Evolutionary conservation across 2,329 filamentous ascomycete species (phyloP), one percentile per base, ranked within the genome.

Genomic region (Colletotrichum brevisporum): DNA sequence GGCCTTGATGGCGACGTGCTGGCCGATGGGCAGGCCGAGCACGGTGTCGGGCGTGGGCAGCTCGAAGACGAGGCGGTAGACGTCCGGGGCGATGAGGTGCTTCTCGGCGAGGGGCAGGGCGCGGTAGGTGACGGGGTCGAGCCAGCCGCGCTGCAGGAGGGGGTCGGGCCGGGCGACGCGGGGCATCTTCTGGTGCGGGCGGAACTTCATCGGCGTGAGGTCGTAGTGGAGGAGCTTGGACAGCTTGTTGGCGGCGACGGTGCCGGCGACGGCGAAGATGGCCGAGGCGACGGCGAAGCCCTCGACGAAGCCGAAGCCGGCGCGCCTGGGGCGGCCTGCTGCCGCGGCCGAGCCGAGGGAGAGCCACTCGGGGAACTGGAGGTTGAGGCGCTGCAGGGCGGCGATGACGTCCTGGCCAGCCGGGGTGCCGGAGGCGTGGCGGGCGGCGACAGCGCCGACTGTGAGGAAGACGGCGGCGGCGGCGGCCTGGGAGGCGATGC

Each of bases 21-120:
- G 87, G 6, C 88, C 87, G 8, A 84, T 86, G 0, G 88, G 88
- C 9, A 90, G 80, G 2, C 87, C 87, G 2, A 89, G 80, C 0
- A 87, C 78, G 2, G 82, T 80, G 9, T 75, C 73, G 0, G 76
- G 71, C 0, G 77, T 78, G 0, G 87, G 87, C 2, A 89, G 80
- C 27, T 79, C 76, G 47, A 89, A 88, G 6, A 80, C 76, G 12
- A 87, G 79, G 24, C 80, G 80, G 74, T 82, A 87, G 5, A 84
- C 82, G 54, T 82, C 79, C 5, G 83, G 82, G 1, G 83, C 77
- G 13, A 85, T 65, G 6, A 78, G 67, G 6, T 75, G 75, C 71
- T 84, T 85, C 36, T 76, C 73, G 5, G 74, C 71, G 1, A 89
- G 78, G 0, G 84, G 82, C 15, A 89, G 79, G 5, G 76, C 75